These are phyloP conservation scores for Areca catechu DNA, from an alignment of 176 grass and related monocot species.

Conservation along the genomic window DNA sequence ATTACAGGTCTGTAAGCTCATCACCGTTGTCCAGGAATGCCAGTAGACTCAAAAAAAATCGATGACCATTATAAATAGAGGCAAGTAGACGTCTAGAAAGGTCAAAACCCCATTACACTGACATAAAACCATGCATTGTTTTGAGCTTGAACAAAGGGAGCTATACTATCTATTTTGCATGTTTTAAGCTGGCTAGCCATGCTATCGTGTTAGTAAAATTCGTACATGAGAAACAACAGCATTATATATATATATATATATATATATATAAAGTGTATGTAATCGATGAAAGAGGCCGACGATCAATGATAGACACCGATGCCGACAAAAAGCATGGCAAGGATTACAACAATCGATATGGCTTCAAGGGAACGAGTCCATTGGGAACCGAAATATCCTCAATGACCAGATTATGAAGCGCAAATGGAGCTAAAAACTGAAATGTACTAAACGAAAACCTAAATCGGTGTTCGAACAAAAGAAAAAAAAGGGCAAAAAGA, in stretches of 20 bases:
- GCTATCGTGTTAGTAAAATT: too few species aligned
- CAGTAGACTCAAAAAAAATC: too few species aligned
- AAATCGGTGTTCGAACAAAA: neutral
- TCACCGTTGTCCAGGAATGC: constrained; percentile 19
- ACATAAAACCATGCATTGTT: too few species aligned
- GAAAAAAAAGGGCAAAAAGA: neutral
- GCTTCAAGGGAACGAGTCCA: constrained; percentile 61
- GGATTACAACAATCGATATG: constrained; percentile 37
- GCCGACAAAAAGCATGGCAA: neutral
- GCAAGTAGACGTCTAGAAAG: too few species aligned
- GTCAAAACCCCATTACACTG: too few species aligned
- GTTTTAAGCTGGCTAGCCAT: too few species aligned
- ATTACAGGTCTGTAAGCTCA: constrained; percentile 68
- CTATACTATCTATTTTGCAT: too few species aligned
- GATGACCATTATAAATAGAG: too few species aligned
- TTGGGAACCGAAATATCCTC: constrained; percentile 29
- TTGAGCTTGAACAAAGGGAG: too few species aligned
- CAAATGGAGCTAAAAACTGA: neutral
- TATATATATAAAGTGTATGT: constrained; percentile 23
- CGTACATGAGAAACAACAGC: too few species aligned
- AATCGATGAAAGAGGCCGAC: constrained; percentile 16
- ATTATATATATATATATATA: too few species aligned
- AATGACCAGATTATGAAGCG: constrained; percentile 59
- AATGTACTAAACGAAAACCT: neutral
- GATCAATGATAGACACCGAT: constrained; percentile 6